phyloP scores from a whole-genome alignment of 2,329 filamentous ascomycete species.

The Alternaria arbusti region DNA sequence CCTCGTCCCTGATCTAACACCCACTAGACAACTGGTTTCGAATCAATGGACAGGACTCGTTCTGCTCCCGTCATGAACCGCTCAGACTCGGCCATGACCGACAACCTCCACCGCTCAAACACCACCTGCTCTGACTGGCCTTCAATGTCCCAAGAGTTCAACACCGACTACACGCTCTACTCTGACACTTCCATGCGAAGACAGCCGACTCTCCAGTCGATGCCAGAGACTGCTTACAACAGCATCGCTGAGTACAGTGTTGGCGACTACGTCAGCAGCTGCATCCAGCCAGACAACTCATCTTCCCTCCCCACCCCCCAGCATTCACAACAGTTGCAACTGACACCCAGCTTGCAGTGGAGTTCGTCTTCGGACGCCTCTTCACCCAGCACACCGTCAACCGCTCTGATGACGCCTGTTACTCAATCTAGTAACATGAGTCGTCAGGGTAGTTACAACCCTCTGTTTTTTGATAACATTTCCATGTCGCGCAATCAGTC shows the following conservation, averaged over 20 bases:
- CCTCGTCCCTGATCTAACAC: conserved; percentile 36
- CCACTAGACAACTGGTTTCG: conserved; percentile 29
- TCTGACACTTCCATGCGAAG: conserved; percentile 30
- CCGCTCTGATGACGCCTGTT: conserved; percentile 47
- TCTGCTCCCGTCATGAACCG: conserved; percentile 45
- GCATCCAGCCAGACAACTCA: conserved; percentile 32
- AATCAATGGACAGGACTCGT: conserved; percentile 41
- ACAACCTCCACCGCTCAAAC: conserved; percentile 28
- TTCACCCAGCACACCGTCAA: conserved; percentile 46
- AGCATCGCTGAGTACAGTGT: conserved; percentile 46
- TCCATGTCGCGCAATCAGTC: conserved; percentile 55
- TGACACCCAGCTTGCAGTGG: conserved; percentile 43
- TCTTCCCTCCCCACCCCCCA: conserved; percentile 29
- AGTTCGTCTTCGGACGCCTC: conserved; percentile 42
- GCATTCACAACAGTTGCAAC: conserved; percentile 34
- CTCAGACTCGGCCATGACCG: conserved; percentile 35
- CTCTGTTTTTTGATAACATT: conserved; percentile 49
- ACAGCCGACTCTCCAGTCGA: conserved; percentile 32
- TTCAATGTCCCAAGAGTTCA: conserved; percentile 23
- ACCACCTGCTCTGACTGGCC: conserved; percentile 35
- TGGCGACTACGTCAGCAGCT: conserved; percentile 44
- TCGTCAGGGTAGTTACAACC: conserved; percentile 54
- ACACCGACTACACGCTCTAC: conserved; percentile 43
- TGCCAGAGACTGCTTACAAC: conserved; percentile 27
- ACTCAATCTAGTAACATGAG: conserved; percentile 53